Evolutionary conservation across 768 basidiomycete species (phyloP), one percentile per base, ranked within the genome.

Genomic region (Rhodocollybia butyracea): DNA sequence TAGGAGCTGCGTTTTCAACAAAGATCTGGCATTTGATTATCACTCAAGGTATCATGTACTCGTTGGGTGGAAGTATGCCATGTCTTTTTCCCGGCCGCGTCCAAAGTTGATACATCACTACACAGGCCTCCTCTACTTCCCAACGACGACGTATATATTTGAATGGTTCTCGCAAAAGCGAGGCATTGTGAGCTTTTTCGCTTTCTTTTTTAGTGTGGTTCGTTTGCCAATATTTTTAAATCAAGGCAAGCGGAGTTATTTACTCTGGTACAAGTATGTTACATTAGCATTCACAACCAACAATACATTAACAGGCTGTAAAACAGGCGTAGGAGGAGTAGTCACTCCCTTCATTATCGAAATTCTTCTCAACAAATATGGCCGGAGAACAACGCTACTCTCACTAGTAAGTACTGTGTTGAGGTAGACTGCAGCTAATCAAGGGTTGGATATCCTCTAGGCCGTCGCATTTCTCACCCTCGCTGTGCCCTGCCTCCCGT

Each of bases 1-100:
- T 68, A 17, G 67, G 55, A 1, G 66, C 65, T 21, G 66, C 65
- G 45, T 68, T 59, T 56, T 59, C 62, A 13, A 61, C 43, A 12
- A 46, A 55, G 30, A 61, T 57, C 27, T 58, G 63, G 56, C 59
- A 54, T 42, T 54, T 55, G 46, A 54, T 38, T 10, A 53, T 52
- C 55, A 65, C 41, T 1, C 67, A 69, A 60, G 67, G 67, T n/a
- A n/a, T n/a, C n/a, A n/a, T n/a, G n/a, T n/a, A n/a, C n/a, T n/a
- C n/a, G n/a, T n/a, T n/a, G n/a, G 67, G 67, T 4, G 65, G 65
- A 21, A 57, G 53, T 54, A 27, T 12, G 53, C 27, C 31, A 15
- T 32, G 2, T 54, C 27, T 39, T 39, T n/a, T 24, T 52, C 13
- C 7, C 1, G 8, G 7, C 39, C 8, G 10, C 13, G n/a, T 40